These are phyloP conservation scores for Penicillium bovifimosum DNA, from an alignment of 495 filamentous ascomycete species.

Conservation along the genomic window DNA sequence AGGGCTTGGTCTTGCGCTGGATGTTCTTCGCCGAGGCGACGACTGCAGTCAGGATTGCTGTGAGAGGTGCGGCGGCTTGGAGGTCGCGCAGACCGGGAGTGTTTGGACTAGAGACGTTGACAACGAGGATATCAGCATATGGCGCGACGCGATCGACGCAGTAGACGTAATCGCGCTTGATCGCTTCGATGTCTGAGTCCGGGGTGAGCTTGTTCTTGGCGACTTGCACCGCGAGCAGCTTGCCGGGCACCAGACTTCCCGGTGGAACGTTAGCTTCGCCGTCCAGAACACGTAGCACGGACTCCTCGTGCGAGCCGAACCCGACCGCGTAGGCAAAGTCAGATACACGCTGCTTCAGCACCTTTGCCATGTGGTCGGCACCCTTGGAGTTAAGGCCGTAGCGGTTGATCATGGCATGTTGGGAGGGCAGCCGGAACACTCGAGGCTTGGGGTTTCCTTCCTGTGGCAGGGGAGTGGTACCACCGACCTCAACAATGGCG, in stretches of 20 bases:
- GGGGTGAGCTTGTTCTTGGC: constrained; percentile 94
- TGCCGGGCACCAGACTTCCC: constrained; percentile 67
- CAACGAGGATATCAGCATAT: constrained; percentile 91
- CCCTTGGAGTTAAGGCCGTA: constrained; percentile 93
- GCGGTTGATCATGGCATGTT: constrained; percentile 86
- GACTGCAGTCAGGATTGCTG: constrained; percentile 71
- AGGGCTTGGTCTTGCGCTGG: constrained; percentile 65
- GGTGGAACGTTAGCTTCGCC: constrained; percentile 61
- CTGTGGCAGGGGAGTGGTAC: constrained; percentile 79
- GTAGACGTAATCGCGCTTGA: constrained; percentile 77
- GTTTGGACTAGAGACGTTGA: constrained; percentile 96
- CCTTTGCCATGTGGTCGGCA: constrained; percentile 76
- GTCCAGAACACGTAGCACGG: constrained; percentile 66
- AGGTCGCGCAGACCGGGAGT: constrained; percentile 83
- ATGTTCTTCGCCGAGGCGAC: constrained; percentile 67
- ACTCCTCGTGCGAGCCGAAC: constrained; percentile 54
- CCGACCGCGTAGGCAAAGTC: constrained; percentile 67
- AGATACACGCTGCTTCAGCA: constrained; percentile 70
- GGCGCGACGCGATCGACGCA: constrained; percentile 74
- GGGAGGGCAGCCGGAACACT: constrained; percentile 75
- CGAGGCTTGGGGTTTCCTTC: constrained; percentile 80
- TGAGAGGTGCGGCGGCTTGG: constrained; percentile 76
- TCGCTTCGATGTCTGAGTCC: constrained; percentile 75
- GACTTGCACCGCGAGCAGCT: constrained; percentile 84
- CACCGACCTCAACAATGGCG: constrained; percentile 83